These are phyloP conservation scores for Myriosclerotinia curreyana DNA, from an alignment of 2,329 filamentous ascomycete species.

Conservation along the genomic window DNA sequence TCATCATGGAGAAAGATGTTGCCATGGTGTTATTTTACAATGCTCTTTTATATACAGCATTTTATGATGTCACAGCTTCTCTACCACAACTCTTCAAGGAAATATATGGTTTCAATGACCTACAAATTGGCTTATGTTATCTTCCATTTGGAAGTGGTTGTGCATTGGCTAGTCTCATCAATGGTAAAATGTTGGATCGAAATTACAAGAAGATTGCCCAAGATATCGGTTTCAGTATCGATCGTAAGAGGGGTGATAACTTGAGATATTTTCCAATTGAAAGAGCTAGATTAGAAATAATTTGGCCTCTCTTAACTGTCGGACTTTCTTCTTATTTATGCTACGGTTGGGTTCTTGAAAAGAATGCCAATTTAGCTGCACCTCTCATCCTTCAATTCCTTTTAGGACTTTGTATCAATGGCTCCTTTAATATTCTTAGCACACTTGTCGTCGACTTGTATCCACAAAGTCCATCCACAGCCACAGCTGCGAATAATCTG, in stretches of 20 bases:
- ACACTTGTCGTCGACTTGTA: slow-evolving; percentile 63
- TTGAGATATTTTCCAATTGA: slow-evolving; percentile 41
- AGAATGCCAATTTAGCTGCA: slow-evolving; percentile 50
- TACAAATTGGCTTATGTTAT: slow-evolving; percentile 39
- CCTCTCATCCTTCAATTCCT: slow-evolving; percentile 56
- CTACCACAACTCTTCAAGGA: slow-evolving; percentile 48
- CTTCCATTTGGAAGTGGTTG: slow-evolving; percentile 50
- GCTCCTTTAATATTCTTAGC: slow-evolving; percentile 61
- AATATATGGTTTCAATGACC: slow-evolving; percentile 38
- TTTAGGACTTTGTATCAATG: slow-evolving; percentile 56
- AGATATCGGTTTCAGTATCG: slow-evolving; percentile 58
- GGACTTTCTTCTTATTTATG: slow-evolving; percentile 52
- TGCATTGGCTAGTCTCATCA: slow-evolving; percentile 50
- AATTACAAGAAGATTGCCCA: slow-evolving; percentile 69
- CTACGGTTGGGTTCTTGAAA: slow-evolving; percentile 57
- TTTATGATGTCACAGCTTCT: slow-evolving; percentile 51
- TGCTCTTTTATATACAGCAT: slow-evolving; percentile 54
- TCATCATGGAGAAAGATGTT: slow-evolving; percentile 58
- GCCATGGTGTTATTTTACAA: slow-evolving; percentile 52
- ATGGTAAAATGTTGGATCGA: slow-evolving; percentile 57
- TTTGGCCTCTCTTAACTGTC: slow-evolving; percentile 53
- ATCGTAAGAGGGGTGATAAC: slow-evolving; percentile 50
- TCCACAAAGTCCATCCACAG: slow-evolving; percentile 57
- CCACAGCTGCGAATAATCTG: slow-evolving; percentile 62
- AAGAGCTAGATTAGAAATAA: slow-evolving; percentile 49